These are phyloP conservation scores for Venturia aucupariae DNA, from an alignment of 2,329 filamentous ascomycete species.

Conservation along the genomic window DNA sequence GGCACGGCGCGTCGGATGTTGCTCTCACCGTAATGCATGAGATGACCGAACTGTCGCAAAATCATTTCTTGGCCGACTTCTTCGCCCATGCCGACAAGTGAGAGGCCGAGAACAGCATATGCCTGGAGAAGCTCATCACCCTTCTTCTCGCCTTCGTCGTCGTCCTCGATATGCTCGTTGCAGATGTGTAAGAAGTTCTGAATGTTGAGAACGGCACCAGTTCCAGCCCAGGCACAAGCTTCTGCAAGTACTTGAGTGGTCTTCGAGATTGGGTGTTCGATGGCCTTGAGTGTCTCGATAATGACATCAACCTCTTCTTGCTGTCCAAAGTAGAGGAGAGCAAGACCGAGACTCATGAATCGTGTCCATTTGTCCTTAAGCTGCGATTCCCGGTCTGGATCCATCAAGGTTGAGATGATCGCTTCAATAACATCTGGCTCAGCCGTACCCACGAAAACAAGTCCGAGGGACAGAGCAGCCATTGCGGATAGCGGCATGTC, in stretches of 20 bases:
- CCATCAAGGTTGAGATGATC: slow-evolving; percentile 84
- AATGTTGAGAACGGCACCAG: slow-evolving; percentile 91
- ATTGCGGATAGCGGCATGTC: slow-evolving; percentile 96
- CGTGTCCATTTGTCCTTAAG: slow-evolving; percentile 97
- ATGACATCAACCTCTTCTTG: slow-evolving; percentile 99
- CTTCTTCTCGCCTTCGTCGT: slow-evolving; percentile 41
- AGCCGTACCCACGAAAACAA: slow-evolving; percentile 88
- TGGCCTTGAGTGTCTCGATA: slow-evolving; percentile 89
- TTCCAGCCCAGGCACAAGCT: slow-evolving; percentile 96
- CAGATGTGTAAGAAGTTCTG: slow-evolving; percentile 96
- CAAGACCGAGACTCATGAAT: slow-evolving; percentile 89
- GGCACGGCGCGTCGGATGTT: slow-evolving; percentile 96
- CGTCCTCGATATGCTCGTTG: slow-evolving; percentile 93
- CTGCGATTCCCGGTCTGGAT: slow-evolving; percentile 83
- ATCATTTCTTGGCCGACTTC: slow-evolving; percentile 99
- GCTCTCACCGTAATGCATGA: slow-evolving; percentile 98
- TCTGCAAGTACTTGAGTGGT: slow-evolving; percentile 91
- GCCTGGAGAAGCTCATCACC: slow-evolving; percentile 91
- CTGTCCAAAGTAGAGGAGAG: slow-evolving; percentile 87
- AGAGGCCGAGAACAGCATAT: slow-evolving; percentile 90
- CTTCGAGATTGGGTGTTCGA: slow-evolving; percentile 94
- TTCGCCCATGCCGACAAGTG: slow-evolving; percentile 94
- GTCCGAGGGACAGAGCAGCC: slow-evolving; percentile 81
- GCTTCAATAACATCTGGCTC: slow-evolving; percentile 86
- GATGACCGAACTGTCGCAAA: slow-evolving; percentile 87